Conservation (phyloP, 2,329 filamentous ascomycete species). For the Penicillium hordei region DNA sequence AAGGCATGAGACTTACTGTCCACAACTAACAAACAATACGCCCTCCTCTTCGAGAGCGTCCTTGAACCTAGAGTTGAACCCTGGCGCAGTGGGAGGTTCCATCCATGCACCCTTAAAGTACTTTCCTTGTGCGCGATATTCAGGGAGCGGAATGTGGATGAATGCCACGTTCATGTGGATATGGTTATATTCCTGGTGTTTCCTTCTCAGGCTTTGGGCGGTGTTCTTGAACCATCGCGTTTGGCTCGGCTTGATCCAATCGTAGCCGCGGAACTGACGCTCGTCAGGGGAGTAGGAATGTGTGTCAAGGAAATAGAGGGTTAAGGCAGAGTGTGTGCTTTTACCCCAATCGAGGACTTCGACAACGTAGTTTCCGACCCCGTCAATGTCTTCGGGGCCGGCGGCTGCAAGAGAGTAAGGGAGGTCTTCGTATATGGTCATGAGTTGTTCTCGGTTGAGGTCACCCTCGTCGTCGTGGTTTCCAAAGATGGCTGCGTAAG, state of each 20-base stretch:
- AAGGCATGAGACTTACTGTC: constrained; percentile 65
- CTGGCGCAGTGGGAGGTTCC: constrained; percentile 82
- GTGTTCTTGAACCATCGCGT: constrained; percentile 92
- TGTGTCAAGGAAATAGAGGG: constrained; percentile 91
- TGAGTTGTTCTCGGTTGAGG: constrained; percentile 72
- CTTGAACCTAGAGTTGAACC: constrained; percentile 88
- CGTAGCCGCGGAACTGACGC: constrained; percentile 83
- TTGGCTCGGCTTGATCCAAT: constrained; percentile 93
- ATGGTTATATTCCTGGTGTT: constrained; percentile 81
- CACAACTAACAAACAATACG: constrained; percentile 82
- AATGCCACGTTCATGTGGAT: constrained; percentile 96
- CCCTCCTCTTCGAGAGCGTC: constrained; percentile 84
- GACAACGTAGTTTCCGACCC: constrained; percentile 91
- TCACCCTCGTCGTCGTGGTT: constrained; percentile 95
- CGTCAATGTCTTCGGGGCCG: constrained; percentile 79
- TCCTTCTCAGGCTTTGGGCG: constrained; percentile 69
- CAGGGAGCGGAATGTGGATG: constrained; percentile 93
- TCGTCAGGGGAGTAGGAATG: constrained; percentile 92
- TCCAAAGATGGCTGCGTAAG: constrained; percentile 91
- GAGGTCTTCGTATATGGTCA: constrained; percentile 80
- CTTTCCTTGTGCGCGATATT: constrained; percentile 68
- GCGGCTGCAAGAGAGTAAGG: constrained; percentile 86
- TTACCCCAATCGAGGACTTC: constrained; percentile 80
- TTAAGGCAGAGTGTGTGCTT: constrained; percentile 84
- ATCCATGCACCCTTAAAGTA: constrained; percentile 69